Conservation (phyloP, 495 filamentous ascomycete genomes). For the Chaetomidium leptoderma region DNA sequence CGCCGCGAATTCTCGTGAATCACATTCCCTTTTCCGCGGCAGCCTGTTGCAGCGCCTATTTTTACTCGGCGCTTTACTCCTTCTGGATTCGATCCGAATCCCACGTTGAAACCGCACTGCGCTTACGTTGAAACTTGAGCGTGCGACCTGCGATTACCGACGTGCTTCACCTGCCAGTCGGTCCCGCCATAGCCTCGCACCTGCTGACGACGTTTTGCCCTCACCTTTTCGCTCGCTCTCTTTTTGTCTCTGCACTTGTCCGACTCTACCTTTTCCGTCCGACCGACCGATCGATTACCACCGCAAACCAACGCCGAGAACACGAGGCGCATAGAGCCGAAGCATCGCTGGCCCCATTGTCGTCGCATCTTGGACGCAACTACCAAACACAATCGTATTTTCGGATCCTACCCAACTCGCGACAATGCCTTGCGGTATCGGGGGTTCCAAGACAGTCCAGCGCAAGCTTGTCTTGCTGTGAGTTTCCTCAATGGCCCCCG, state of each 20-base stretch:
- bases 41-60: background rate
- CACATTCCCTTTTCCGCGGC: constrained; percentile 7
- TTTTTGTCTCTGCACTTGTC: background rate
- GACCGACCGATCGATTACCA: background rate
- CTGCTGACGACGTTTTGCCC: background rate
- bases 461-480: constrained; percentile 97
- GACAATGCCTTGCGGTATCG: constrained; percentile 58
- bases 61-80: background rate
- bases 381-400: background rate
- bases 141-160: background rate
- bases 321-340: background rate
- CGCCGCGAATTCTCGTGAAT: constrained; percentile 10
- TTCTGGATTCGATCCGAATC: background rate
- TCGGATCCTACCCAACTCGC: background rate
- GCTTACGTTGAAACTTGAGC: background rate
- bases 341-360: background rate
- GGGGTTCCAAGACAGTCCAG: constrained; percentile 72
- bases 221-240: background rate
- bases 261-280: background rate
- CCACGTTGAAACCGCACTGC: background rate
- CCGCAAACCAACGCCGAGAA: background rate
- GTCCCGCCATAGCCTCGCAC: background rate
- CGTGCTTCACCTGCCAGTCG: background rate
- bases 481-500: constrained; percentile 40
- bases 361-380: background rate